Evolutionary conservation across 495 filamentous ascomycete species (phyloP), one percentile per base, ranked within the genome.

Genomic region (Friedmanniomyces simplex): DNA sequence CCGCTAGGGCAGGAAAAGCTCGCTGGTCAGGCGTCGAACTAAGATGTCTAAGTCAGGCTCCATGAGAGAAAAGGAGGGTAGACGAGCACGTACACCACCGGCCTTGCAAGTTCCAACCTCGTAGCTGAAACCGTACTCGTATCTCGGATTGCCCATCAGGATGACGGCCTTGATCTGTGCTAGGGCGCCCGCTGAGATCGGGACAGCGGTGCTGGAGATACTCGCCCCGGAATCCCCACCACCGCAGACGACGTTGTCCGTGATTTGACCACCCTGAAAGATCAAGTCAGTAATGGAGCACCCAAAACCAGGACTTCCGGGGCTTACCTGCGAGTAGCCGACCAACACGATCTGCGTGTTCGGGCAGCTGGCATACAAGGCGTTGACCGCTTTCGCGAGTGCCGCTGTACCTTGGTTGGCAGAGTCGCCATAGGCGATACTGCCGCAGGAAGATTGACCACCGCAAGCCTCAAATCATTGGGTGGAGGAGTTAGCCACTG

Each of bases 281-380:
- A n/a, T n/a, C n/a, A n/a, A n/a, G n/a, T n/a, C n/a, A n/a, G n/a
- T n/a, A n/a, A n/a, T n/a, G n/a, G n/a, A n/a, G n/a, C n/a, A n/a
- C n/a, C n/a, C n/a, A n/a, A n/a, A n/a, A n/a, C n/a, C n/a, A n/a
- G n/a, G n/a, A n/a, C n/a, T n/a, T n/a, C n/a, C n/a, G n/a, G n/a
- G n/a, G n/a, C n/a, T n/a, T n/a, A n/a, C 61, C 58, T 64, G 61
- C 7, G 52, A 57, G 49, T 64, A 64, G 30, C 61, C 61, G 14
- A 64, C 61, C 14, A 64, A 47, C 16, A 64, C 61, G 5, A 64
- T 14, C 52, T 60, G 13, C 10, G 61, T 57, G 39, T 41, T 53
- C 10, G 61, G 61, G 39, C 61, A 64, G 32, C 55, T 13, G 14
- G 5, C n/a, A 14, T 39, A 47, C 39, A 42, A 64, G 21, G 46